Evolutionary conservation across 2,329 filamentous ascomycete genomes (phyloP).

Genomic region (Simplicillium sp.): DNA sequence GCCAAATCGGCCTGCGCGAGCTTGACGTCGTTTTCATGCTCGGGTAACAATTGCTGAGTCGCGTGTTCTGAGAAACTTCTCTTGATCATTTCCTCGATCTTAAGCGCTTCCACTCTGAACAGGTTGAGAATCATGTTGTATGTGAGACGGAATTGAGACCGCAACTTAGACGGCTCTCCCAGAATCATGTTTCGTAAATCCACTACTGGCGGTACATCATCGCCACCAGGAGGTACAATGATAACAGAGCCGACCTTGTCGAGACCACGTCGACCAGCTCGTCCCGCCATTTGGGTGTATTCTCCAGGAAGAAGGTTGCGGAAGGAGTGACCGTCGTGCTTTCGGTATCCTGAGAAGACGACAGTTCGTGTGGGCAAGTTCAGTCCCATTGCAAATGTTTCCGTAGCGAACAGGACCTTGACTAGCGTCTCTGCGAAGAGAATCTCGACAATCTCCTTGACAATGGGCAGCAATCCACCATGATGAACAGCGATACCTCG

Average conservation of each 20-base stretch:
- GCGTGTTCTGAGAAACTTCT: slow-evolving; percentile 97
- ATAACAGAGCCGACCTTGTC: slow-evolving; percentile 98
- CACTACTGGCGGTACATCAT: slow-evolving; percentile 78
- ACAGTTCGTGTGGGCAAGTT: slow-evolving; percentile 99
- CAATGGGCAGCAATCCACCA: slow-evolving; percentile 84
- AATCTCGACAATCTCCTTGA: slow-evolving; percentile 98
- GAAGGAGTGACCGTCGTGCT: slow-evolving; percentile 82
- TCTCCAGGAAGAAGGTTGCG: slow-evolving; percentile 82
- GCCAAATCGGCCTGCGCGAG: slow-evolving; percentile 84
- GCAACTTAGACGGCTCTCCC: slow-evolving; percentile 86
- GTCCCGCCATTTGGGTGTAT: slow-evolving; percentile 98
- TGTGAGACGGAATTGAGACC: slow-evolving; percentile 90
- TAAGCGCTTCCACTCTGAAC: slow-evolving; percentile 86
- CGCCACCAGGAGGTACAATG: slow-evolving; percentile 79
- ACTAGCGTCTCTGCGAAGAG: slow-evolving; percentile 96
- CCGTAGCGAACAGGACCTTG: slow-evolving; percentile 95
- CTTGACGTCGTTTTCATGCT: slow-evolving; percentile 92
- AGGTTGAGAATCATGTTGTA: slow-evolving; percentile 88
- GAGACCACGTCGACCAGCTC: slow-evolving; percentile 90
- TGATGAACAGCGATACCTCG: slow-evolving; percentile 95
- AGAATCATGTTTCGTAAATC: slow-evolving; percentile 90
- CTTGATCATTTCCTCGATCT: slow-evolving; percentile 99
- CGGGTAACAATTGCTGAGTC: slow-evolving; percentile 84
- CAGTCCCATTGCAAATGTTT: slow-evolving; percentile 95
- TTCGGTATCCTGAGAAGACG: slow-evolving; percentile 94